These are phyloP conservation scores for Malassezia slooffiae DNA, from an alignment of 1,284 basidiomycete genomes.

Conservation along the genomic window DNA sequence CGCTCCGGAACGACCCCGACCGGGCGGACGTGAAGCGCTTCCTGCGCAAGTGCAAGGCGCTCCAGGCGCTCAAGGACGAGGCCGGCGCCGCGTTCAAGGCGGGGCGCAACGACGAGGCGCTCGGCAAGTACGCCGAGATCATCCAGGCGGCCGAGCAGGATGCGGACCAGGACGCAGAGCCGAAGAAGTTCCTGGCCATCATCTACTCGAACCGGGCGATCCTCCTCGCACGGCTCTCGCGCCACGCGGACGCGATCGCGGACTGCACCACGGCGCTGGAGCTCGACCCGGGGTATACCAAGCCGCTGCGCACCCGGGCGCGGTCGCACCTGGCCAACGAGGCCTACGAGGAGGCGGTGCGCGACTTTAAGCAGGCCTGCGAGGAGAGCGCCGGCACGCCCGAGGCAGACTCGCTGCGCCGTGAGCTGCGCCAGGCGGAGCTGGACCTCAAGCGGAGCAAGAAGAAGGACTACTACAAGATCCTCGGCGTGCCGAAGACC, in stretches of 20 bases:
- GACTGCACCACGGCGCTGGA: conserved; percentile 62
- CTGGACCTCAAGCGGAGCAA: conserved; percentile 41
- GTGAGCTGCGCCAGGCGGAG: conserved; percentile 50
- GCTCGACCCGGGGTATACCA: conserved; percentile 62
- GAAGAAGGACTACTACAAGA: conserved; percentile 54
- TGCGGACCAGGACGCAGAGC: conserved; percentile 22
- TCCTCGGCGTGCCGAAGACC: conserved; percentile 61
- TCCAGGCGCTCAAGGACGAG: conserved; percentile 71
- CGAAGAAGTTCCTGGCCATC: conserved; percentile 52
- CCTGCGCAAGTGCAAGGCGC: conserved; percentile 63
- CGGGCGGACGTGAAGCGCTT: conserved; percentile 60
- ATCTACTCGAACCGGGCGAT: conserved; percentile 74
- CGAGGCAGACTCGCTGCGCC: conserved; percentile 57
- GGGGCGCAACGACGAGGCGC: conserved; percentile 56
- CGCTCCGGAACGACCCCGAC: conserved; percentile 68
- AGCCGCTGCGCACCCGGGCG: conserved; percentile 72
- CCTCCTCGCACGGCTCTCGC: conserved; percentile 60
- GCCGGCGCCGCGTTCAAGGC: conserved; percentile 68
- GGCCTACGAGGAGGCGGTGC: conserved; percentile 60
- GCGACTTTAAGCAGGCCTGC: conserved; percentile 66
- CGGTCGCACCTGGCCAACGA: conserved; percentile 65
- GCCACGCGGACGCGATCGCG: conserved; percentile 58
- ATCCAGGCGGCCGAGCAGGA: conserved; percentile 27
- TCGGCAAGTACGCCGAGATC: conserved; percentile 50
- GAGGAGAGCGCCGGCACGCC: conserved; percentile 51